These are phyloP conservation scores for Xylariaceae sp. DNA, from an alignment of 2,329 filamentous ascomycete species.

Conservation along the genomic window DNA sequence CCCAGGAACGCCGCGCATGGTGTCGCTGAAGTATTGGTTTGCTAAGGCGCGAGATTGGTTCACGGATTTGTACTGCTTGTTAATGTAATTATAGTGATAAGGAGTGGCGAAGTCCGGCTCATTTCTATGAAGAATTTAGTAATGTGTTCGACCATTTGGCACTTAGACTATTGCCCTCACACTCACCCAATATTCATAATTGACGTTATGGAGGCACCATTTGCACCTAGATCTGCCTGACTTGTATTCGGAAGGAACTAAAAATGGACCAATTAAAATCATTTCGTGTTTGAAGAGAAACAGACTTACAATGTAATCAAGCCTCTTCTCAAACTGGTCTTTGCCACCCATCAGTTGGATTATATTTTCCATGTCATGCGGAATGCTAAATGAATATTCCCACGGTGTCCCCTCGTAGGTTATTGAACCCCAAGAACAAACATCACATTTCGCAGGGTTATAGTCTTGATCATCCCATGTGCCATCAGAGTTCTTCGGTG, in stretches of 20 bases:
- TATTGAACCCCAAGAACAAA: slow-evolving; percentile 53
- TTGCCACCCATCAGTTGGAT: slow-evolving; percentile 59
- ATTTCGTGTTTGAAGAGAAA: not conserved
- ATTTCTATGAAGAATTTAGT: slow-evolving; percentile 54
- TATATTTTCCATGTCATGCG: slow-evolving; percentile 62
- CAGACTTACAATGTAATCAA: slow-evolving; percentile 40
- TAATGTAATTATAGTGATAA: slow-evolving; percentile 63
- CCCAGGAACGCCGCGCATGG: slow-evolving; percentile 58
- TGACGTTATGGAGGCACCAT: slow-evolving; percentile 13
- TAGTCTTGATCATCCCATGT: slow-evolving; percentile 46
- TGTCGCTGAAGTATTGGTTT: slow-evolving; percentile 52
- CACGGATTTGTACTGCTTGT: slow-evolving; percentile 58
- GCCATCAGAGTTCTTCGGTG: slow-evolving; percentile 57
- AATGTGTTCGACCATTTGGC: not conserved
- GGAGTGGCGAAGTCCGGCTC: slow-evolving; percentile 62
- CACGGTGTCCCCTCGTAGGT: slow-evolving; percentile 55
- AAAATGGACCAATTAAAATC: not conserved
- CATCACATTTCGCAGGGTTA: slow-evolving; percentile 57
- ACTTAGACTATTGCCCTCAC: not conserved
- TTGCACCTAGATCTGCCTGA: slow-evolving; percentile 15
- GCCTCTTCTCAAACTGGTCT: slow-evolving; percentile 55
- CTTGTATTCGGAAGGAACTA: slow-evolving; percentile 22
- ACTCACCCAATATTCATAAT: slow-evolving; percentile 22
- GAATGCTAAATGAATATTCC: slow-evolving; percentile 58
- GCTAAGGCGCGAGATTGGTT: slow-evolving; percentile 55